A percentile compares a stretch with the other conserved stretches of the same genome.
These are phyloP conservation scores for Taphrina pruni DNA, from an alignment of 1,139 yeast species.

Conservation along the genomic window DNA sequence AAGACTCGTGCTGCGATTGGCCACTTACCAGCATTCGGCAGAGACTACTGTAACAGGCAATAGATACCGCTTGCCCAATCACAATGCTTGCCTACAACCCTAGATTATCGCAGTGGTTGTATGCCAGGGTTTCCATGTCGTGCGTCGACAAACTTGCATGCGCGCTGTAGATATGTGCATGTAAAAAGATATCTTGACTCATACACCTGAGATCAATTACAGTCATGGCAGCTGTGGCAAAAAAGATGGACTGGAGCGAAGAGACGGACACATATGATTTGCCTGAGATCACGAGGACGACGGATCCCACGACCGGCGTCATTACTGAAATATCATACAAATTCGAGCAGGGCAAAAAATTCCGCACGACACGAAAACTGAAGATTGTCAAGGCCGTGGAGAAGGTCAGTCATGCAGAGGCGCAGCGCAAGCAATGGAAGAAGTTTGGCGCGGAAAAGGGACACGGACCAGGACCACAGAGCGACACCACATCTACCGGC, in stretches of 20 bases:
- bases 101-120: conserved; percentile 1
- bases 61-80: not conserved
- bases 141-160: not conserved
- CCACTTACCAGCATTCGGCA: not conserved
- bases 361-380: conserved; percentile 83
- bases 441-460: conserved; percentile 85
- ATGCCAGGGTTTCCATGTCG: conserved; percentile 3
- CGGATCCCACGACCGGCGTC: conserved; percentile 90
- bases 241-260: conserved; percentile 40
- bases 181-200: not conserved
- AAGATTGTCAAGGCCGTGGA: conserved; percentile 78
- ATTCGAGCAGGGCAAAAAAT: conserved; percentile 75
- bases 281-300: conserved; percentile 57
- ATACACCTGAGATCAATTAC: too few relatives aligned
- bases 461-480: conserved; percentile 83
- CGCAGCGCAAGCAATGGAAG: conserved; percentile 56
- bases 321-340: conserved; percentile 68
- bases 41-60: not conserved
- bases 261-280: conserved; percentile 39
- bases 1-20: not conserved
- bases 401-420: conserved; percentile 63
- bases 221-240: conserved; percentile 31
- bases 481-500: conserved; percentile 80
- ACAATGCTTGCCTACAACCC: not conserved
- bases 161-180: conserved; percentile 7